Conservation (phyloP, 2,329 filamentous ascomycete genomes). For the Fusarium nanum region DNA sequence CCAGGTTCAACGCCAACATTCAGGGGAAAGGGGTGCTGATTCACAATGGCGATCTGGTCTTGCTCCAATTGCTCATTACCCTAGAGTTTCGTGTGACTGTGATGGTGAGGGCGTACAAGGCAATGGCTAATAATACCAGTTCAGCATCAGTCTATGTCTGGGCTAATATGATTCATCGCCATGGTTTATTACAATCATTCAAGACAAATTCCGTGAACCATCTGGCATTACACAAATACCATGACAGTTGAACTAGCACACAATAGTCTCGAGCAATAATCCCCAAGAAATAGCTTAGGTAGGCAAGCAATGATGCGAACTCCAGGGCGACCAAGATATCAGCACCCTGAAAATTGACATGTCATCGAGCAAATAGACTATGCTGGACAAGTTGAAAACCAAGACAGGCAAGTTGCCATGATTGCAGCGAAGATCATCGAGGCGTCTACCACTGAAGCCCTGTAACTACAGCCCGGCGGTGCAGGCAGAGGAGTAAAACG, state of each 20-base stretch:
- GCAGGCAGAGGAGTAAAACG: constrained; percentile 35
- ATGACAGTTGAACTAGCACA: not conserved
- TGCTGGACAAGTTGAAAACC: constrained; percentile 26
- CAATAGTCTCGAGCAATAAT: constrained; percentile 4
- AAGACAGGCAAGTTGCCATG: constrained; percentile 31
- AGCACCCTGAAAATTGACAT: constrained; percentile 32
- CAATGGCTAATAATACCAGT: not conserved
- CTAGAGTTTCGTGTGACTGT: not conserved
- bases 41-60: not conserved
- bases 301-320: constrained; percentile 24
- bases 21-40: not conserved
- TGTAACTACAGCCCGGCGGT: constrained; percentile 8
- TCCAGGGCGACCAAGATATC: constrained; percentile 17
- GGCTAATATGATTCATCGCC: not conserved
- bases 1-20: not conserved
- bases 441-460: constrained; percentile 5
- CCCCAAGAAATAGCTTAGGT: constrained; percentile 1
- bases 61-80: not conserved
- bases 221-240: not conserved
- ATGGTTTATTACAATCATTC: not conserved
- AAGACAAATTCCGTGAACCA: not conserved
- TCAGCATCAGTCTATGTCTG: not conserved
- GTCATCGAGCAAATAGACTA: constrained; percentile 34
- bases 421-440: constrained; percentile 23
- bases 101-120: not conserved